A percentile compares a stretch with the other conserved stretches of the same genome.
These are phyloP conservation scores for Saccharomyces hybrid DNA, from an alignment of 1,139 yeast genomes.

Conservation along the genomic window DNA sequence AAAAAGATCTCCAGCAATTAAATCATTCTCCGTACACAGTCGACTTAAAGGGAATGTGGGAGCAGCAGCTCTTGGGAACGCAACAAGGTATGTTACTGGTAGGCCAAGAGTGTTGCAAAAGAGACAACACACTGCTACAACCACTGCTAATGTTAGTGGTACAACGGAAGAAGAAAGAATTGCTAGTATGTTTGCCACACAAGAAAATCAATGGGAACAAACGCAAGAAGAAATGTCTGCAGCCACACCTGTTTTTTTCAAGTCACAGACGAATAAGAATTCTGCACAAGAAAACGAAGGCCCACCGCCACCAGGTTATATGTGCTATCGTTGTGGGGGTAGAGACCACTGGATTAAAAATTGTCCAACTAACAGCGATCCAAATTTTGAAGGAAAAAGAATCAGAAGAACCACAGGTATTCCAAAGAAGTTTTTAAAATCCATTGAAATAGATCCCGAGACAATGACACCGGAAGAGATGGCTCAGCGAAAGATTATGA, in stretches of 20 bases:
- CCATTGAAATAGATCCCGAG: conserved; percentile 58
- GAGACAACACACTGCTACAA: conserved; percentile 11
- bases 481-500: conserved; percentile 69
- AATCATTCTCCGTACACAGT: conserved; percentile 21
- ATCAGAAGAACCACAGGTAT: conserved; percentile 94
- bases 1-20: conserved; percentile 66
- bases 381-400: conserved; percentile 86
- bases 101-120: conserved; percentile 52
- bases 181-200: conserved; percentile 85
- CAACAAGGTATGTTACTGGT: conserved; percentile 80
- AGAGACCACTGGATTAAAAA: conserved; percentile 95
- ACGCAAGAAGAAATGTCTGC: conserved; percentile 86
- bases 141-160: conserved; percentile 24
- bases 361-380: conserved; percentile 91
- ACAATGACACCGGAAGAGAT: conserved; percentile 50
- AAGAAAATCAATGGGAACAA: conserved; percentile 88
- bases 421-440: conserved; percentile 84
- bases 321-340: conserved; percentile 94
- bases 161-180: conserved; percentile 81
- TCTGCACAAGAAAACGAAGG: conserved; percentile 23
- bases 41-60: conserved; percentile 43
- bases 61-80: conserved; percentile 64
- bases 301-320: conserved; percentile 90
- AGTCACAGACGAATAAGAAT: conserved; percentile 29
- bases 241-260: conserved; percentile 55